A percentile compares a stretch with the other conserved stretches of the same genome.
These are phyloP conservation scores for Bertia moriformis DNA, from an alignment of 2,329 filamentous ascomycete genomes.

Conservation along the genomic window DNA sequence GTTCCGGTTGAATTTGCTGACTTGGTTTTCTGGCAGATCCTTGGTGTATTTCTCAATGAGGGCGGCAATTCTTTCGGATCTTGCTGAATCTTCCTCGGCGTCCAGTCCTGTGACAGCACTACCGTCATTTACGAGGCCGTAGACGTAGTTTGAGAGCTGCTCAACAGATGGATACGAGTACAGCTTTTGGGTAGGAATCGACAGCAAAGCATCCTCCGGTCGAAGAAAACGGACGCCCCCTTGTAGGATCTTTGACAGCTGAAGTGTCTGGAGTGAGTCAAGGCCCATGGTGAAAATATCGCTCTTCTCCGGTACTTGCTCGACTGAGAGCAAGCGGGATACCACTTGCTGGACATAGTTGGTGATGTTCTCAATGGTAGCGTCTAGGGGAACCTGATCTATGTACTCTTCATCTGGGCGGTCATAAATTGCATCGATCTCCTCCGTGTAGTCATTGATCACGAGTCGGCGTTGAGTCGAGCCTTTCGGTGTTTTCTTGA, in stretches of 20 bases:
- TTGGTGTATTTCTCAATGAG: not conserved
- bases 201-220: not conserved
- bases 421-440: conserved; percentile 2
- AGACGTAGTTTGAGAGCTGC: not conserved
- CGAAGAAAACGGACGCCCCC: not conserved
- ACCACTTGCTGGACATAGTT: conserved; percentile 1
- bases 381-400: no score
- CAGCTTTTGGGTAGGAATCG: not conserved
- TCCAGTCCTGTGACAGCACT: no score
- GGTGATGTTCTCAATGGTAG: not conserved
- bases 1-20: no score
- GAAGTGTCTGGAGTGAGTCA: not conserved
- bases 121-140: not conserved
- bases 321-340: not conserved
- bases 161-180: not conserved
- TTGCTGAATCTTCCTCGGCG: no score
- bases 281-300: not conserved
- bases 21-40: not conserved
- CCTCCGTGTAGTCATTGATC: conserved; percentile 1
- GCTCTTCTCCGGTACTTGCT: not conserved
- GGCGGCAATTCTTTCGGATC: not conserved
- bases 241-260: not conserved
- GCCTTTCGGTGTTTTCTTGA: conserved; percentile 2
- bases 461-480: conserved; percentile 2
- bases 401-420: not conserved